Evolutionary conservation across 352 stramenopile genomes (phyloP), one percentile per base, ranked within the genome.

Genomic region (Phytopythium mirpurense): DNA sequence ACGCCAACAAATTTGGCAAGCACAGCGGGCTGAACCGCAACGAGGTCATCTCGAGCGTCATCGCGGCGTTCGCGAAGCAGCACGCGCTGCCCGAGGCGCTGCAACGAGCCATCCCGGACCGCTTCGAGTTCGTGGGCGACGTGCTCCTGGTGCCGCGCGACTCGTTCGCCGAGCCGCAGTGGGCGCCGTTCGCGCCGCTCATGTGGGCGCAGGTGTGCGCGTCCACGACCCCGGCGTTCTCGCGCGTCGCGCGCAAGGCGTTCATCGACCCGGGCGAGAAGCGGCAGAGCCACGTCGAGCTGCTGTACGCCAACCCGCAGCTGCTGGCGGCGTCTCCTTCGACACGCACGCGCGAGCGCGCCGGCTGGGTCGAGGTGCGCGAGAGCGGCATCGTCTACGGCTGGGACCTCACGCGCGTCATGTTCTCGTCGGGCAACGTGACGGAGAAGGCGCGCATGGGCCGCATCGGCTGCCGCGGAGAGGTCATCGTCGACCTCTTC

Each of bases 371-470:
- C 7, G 76, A 95, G 52, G 81, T 95, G 46, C 72, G 80, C 46
- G 95, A 99, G 67, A 97, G 98, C 65, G 89, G 92, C 23, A 96
- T 98, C 59, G 60, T 74, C 31, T 98, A 98, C 66, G 93, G 83
- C 18, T 98, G 96, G 80, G 94, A 99, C 67, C 70, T 98, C 41
- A 97, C 88, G 43, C 74, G 82, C 48, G 93, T 98, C 29, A 99
- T 99, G 96, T 99, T 99, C 67, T 97, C 88, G 42, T 94, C 89
- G 9, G 96, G 96, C 7, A 99, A 99, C 61, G 88, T 98, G 42
- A 96, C 93, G 2, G 96, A 99, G 67, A 98, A 98, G 65, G 90
- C 91, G 37, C 88, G 95, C 24, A 98, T 98, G 77, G 95, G 74
- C 27, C 71, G 48, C 27, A 88, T 92, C 51, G 78, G 89, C 0